Evolutionary conservation across 2,329 filamentous ascomycete genomes (phyloP), one percentile per base, ranked within the genome.

Genomic region (Aspergillus hiratsukae): DNA sequence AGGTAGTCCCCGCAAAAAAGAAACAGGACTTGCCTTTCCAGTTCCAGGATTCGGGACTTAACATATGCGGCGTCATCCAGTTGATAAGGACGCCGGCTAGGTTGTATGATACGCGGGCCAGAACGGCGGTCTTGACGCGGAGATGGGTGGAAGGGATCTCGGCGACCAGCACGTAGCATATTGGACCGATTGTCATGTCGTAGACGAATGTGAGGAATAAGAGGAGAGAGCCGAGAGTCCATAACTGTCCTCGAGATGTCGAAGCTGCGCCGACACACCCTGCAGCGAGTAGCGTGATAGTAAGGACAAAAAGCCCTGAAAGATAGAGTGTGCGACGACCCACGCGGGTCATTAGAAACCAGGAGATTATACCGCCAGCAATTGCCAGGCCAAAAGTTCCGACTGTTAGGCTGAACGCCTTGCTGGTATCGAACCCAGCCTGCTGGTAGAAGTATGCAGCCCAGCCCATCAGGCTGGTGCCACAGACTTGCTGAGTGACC

Each of bases 11-110:
- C 11, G 83, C 85, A 87, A 89, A 89, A 77, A 93, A 92, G 76
- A 94, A 93, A 27, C 90, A 90, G 0, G 90, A 83, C 65, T 82
- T 91, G 72, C 91, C 91, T 55, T 83, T 80, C 90, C 90, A 94
- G 72, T 92, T 80, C 90, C 90, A 95, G 1, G 83, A 87, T 1
- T 80, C 82, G 0, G 90, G 89, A 74, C 95, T 95, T 46, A 94
- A 81, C 90, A 95, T 94, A 73, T 93, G 93, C 0, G 90, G 90
- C 5, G 31, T 37, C 14, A 37, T 37, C 31, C 31, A 37, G 0
- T 89, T 92, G 37, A 95, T 75, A 5, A 94, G 86, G 40, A 83
- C 86, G 61, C 73, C 76, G 43, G 76, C 58, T 43, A 84, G 78
- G 61, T 83, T 80, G 67, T 81, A 83, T 35, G 73, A 62, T 52